These are phyloP conservation scores for Peltaster fructicola DNA, from an alignment of 2,329 filamentous ascomycete genomes.

Conservation along the genomic window DNA sequence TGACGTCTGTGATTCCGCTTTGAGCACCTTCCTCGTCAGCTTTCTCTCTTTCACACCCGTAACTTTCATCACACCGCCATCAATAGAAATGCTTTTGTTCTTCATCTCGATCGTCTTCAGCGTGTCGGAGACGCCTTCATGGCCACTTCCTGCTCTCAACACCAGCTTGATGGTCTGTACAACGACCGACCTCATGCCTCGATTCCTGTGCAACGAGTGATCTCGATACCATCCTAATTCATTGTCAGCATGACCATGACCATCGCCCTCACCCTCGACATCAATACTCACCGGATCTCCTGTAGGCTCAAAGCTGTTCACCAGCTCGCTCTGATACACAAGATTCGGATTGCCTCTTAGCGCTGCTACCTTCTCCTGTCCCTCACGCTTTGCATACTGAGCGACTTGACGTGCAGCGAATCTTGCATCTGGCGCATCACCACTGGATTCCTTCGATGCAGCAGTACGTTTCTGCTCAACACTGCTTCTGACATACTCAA, in stretches of 20 bases:
- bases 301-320: conserved; percentile 50
- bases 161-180: not conserved
- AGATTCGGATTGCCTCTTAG: conserved; percentile 43
- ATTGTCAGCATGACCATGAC: conserved; percentile 5
- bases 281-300: conserved; percentile 40
- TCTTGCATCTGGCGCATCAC: conserved; percentile 18
- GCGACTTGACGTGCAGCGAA: conserved; percentile 30
- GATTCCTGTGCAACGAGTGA: conserved; percentile 41
- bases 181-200: conserved; percentile 11
- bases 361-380: conserved; percentile 25
- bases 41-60: conserved; percentile 8
- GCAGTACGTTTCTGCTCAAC: conserved; percentile 42
- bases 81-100: too few species aligned
- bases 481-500: conserved; percentile 50
- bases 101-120: too few species aligned
- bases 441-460: conserved; percentile 16
- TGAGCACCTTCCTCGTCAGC: not conserved
- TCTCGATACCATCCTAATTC: conserved; percentile 46
- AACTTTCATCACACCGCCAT: too few species aligned
- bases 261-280: not conserved
- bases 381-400: conserved; percentile 31
- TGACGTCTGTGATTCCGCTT: conserved; percentile 2
- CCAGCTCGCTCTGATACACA: conserved; percentile 45
- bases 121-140: too few species aligned
- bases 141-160: too few species aligned